Conservation (phyloP, 2,329 filamentous ascomycete species). For the Ceratocystis diversiconidia region DNA sequence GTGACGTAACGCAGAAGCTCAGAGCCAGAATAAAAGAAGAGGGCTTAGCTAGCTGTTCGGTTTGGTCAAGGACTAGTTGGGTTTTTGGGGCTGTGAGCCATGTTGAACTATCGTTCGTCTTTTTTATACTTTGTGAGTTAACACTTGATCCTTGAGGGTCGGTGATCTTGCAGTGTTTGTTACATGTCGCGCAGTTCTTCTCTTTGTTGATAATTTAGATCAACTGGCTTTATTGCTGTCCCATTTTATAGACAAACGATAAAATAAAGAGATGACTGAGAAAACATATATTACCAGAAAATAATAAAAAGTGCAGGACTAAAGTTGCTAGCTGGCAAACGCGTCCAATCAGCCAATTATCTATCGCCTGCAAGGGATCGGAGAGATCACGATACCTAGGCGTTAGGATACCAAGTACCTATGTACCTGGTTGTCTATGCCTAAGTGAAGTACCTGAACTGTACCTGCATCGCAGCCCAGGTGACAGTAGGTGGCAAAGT, state of each 20-base stretch:
- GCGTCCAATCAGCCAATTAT: not conserved
- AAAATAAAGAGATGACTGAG: not conserved
- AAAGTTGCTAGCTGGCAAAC: not conserved
- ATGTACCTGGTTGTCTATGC: too few relatives aligned
- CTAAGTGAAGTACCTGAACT: slow-evolving; percentile 5
- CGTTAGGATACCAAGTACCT: too few relatives aligned
- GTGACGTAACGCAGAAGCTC: slow-evolving; percentile 1
- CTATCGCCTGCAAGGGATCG: not conserved
- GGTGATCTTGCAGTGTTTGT: too few relatives aligned
- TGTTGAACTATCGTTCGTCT: too few relatives aligned
- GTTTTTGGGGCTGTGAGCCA: not conserved
- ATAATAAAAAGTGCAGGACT: too few relatives aligned
- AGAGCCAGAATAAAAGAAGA: not conserved
- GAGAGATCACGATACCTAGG: not conserved
- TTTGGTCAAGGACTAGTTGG: not conserved
- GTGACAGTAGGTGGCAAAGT: slow-evolving; percentile 15
- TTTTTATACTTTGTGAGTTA: too few relatives aligned
- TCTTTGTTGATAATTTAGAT: not conserved
- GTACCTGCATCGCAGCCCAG: slow-evolving; percentile 16
- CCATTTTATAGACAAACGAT: not conserved
- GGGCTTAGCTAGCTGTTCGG: not conserved
- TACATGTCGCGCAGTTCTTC: not conserved
- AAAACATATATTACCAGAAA: too few relatives aligned
- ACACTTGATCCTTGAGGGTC: too few relatives aligned
- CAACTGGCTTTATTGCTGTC: too few relatives aligned